Evolutionary conservation across 2,329 filamentous ascomycete species (phyloP).

Genomic region (Diplodia intermedia): DNA sequence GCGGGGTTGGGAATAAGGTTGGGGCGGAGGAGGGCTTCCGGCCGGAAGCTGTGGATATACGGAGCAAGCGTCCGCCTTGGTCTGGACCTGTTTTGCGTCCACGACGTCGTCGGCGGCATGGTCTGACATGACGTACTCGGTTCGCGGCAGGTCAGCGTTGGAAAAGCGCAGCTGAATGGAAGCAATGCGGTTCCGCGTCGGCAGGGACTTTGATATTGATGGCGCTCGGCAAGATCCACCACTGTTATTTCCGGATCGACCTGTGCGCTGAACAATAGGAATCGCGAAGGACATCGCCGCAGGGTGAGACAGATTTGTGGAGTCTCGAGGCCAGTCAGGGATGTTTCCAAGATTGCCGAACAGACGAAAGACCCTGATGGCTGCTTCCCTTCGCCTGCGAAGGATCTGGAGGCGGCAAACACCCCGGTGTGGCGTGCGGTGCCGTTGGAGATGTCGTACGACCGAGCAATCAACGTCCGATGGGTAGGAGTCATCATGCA

Average conservation of each 20-base stretch:
- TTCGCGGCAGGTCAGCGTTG: neutral
- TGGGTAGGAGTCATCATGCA: neutral
- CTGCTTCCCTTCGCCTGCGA: neutral
- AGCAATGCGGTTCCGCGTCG: constrained; percentile 1
- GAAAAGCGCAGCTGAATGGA: neutral
- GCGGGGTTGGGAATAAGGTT: constrained; percentile 17
- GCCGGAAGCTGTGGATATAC: constrained; percentile 10
- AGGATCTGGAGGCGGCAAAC: constrained; percentile 1
- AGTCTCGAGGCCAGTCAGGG: constrained; percentile 19
- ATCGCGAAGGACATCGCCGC: constrained; percentile 12
- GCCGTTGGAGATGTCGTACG: neutral
- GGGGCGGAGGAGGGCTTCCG: neutral
- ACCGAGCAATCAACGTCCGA: constrained; percentile 7
- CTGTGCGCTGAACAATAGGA: constrained; percentile 1
- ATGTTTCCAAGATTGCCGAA: constrained; percentile 30
- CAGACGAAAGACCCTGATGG: constrained; percentile 1
- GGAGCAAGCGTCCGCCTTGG: neutral
- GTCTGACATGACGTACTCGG: neutral
- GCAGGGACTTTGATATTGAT: neutral
- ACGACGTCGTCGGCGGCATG: neutral
- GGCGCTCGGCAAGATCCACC: constrained; percentile 2
- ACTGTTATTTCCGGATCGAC: constrained; percentile 7
- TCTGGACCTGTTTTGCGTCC: constrained; percentile 13
- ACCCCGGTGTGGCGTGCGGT: neutral
- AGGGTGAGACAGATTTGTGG: constrained; percentile 26